These are phyloP conservation scores for Fusarium bulbicola DNA, from an alignment of 2,329 filamentous ascomycete genomes.

Conservation along the genomic window DNA sequence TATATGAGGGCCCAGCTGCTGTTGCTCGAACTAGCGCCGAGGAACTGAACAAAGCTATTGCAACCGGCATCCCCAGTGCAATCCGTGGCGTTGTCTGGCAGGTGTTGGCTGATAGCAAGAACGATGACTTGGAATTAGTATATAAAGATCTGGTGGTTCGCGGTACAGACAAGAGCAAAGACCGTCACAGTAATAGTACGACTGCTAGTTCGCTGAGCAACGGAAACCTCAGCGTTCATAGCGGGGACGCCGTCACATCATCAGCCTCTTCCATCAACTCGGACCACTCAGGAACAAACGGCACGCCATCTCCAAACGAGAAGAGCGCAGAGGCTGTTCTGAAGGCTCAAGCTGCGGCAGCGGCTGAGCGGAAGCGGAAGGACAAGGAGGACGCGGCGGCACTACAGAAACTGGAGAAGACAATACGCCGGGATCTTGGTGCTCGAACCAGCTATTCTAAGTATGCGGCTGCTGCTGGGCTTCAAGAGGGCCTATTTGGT, in stretches of 20 bases:
- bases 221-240: slow-evolving; percentile 65
- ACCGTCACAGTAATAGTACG: slow-evolving; percentile 65
- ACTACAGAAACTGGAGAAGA: slow-evolving; percentile 86
- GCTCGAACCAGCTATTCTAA: slow-evolving; percentile 96
- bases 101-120: slow-evolving; percentile 94
- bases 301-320: slow-evolving; percentile 66
- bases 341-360: slow-evolving; percentile 70
- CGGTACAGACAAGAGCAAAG: slow-evolving; percentile 82
- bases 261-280: slow-evolving; percentile 89
- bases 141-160: slow-evolving; percentile 83
- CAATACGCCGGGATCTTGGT: slow-evolving; percentile 89
- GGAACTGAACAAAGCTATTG: slow-evolving; percentile 89
- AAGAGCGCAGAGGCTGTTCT: slow-evolving; percentile 70
- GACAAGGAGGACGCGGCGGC: slow-evolving; percentile 79
- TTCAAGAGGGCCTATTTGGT: slow-evolving; percentile 93
- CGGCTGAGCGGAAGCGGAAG: slow-evolving; percentile 78
- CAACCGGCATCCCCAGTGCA: slow-evolving; percentile 90
- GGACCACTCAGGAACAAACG: slow-evolving; percentile 71
- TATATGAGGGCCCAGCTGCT: slow-evolving; percentile 91
- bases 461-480: slow-evolving; percentile 87
- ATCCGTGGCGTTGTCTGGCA: slow-evolving; percentile 99
- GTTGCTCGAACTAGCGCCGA: slow-evolving; percentile 88
- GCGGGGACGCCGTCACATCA: slow-evolving; percentile 72
- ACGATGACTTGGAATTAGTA: slow-evolving; percentile 85
- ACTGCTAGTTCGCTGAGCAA: slow-evolving; percentile 63